A percentile compares a stretch with the other conserved stretches of the same genome.
Conservation (phyloP, 169 alveolate species). For the Babesia gibsoni region DNA sequence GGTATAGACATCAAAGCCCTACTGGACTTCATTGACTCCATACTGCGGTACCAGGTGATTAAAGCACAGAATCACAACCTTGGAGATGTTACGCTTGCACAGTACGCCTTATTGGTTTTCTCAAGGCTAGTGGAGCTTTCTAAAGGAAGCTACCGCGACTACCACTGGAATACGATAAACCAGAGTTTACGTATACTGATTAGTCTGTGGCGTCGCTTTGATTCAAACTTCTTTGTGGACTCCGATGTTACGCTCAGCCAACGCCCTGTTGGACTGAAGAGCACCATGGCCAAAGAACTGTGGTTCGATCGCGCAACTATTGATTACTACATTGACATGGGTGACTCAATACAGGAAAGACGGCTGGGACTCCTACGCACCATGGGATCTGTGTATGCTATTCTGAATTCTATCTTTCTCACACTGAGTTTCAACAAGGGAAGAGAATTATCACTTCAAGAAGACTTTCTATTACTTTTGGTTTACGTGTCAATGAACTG, state of each 20-base stretch:
- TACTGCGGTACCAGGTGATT: conserved; percentile 13
- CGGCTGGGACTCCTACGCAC: conserved; percentile 30
- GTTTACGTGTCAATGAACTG: conserved; percentile 14
- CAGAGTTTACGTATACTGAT: not conserved
- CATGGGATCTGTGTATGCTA: conserved; percentile 20
- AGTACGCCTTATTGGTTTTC: conserved; percentile 20
- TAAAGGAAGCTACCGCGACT: conserved; percentile 1
- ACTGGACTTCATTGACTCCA: conserved; percentile 28
- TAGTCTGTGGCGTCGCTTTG: conserved; percentile 18
- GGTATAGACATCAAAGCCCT: conserved; percentile 18
- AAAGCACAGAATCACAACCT: conserved; percentile 15
- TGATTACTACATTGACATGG: conserved; percentile 9
- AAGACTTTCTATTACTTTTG: conserved; percentile 13
- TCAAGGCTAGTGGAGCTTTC: conserved; percentile 29
- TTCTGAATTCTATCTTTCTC: not conserved
- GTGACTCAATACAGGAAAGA: conserved; percentile 20
- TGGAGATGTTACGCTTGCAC: conserved; percentile 39
- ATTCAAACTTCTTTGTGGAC: conserved; percentile 9
- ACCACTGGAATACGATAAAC: conserved; percentile 11
- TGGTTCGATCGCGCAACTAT: conserved; percentile 7
- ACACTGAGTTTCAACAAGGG: not conserved
- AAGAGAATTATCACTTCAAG: not conserved
- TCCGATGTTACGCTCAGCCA: conserved; percentile 9
- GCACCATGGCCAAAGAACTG: conserved; percentile 28
- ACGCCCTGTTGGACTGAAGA: conserved; percentile 4